These are phyloP conservation scores for Boletus vermiculosoides DNA, from an alignment of 768 basidiomycete genomes.

Conservation along the genomic window DNA sequence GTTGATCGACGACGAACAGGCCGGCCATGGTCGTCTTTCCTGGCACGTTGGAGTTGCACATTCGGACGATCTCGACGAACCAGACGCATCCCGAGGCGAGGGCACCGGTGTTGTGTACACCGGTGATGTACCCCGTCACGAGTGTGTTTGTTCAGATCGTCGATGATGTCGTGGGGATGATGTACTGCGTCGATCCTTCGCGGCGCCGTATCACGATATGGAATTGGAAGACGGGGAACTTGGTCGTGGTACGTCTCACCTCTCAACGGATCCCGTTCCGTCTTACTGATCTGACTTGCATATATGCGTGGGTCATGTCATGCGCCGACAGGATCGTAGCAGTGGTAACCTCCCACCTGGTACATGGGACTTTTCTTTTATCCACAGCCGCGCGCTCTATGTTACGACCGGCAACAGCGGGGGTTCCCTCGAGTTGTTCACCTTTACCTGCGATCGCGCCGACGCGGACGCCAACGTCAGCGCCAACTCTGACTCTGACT, in stretches of 20 bases:
- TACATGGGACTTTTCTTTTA: conserved; percentile 47
- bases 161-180: conserved; percentile 52
- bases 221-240: conserved; percentile 50
- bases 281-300: neutral
- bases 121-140: conserved; percentile 22
- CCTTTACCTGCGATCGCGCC: conserved; percentile 29
- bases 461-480: neutral
- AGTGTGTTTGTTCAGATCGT: conserved; percentile 49
- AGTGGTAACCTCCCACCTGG: conserved; percentile 23
- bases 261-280: too few relatives aligned
- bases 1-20: conserved; percentile 1
- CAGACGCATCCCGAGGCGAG: conserved; percentile 39
- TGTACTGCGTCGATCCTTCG: conserved; percentile 34
- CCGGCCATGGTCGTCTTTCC: conserved; percentile 3
- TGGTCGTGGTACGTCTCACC: conserved; percentile 33
- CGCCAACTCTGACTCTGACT: neutral
- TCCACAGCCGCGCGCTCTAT: conserved; percentile 44
- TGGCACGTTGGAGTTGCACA: conserved; percentile 36
- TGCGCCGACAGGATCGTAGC: conserved; percentile 28
- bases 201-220: conserved; percentile 37
- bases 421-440: conserved; percentile 46
- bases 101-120: conserved; percentile 26
- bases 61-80: conserved; percentile 43
- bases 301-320: neutral
- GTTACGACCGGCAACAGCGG: conserved; percentile 34